phyloP scores from a whole-genome alignment of 1,139 yeast species.

The Diutina siamensis region DNA sequence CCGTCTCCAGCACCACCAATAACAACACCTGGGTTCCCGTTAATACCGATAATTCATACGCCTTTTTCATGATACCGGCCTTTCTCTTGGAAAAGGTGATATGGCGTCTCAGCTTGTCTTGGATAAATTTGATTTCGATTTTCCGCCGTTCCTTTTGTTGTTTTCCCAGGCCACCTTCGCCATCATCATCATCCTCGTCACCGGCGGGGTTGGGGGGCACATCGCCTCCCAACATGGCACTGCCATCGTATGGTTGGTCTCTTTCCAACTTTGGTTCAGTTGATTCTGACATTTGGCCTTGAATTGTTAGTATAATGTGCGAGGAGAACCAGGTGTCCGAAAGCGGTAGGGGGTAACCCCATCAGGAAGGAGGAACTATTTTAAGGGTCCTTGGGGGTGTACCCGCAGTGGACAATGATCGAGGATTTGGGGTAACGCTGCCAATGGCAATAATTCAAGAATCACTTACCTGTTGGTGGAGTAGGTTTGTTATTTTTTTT shows the following conservation, averaged over 20 bases:
- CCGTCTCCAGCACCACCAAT: constrained; percentile 93
- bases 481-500: not conserved
- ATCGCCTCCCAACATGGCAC: not conserved
- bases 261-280: constrained; percentile 4
- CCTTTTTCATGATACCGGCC: constrained; percentile 98
- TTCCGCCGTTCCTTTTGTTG: constrained; percentile 79
- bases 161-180: constrained; percentile 38
- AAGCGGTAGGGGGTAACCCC: constrained; percentile 3
- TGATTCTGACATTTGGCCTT: not conserved
- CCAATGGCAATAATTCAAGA: not conserved
- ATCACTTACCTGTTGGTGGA: not conserved
- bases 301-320: not conserved
- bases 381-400: not conserved
- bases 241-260: constrained; percentile 2
- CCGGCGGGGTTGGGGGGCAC: constrained; percentile 13
- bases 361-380: not conserved
- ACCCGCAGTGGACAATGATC: not conserved
- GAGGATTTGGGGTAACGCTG: not conserved
- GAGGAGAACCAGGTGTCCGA: not conserved
- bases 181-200: constrained; percentile 66
- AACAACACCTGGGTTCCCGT: constrained; percentile 95
- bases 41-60: constrained; percentile 87
- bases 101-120: constrained; percentile 95
- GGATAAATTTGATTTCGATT: constrained; percentile 92
- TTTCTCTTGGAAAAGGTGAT: constrained; percentile 95